Evolutionary conservation across 257 asterid genomes (phyloP), one percentile per base, ranked within the genome.

Genomic region (Fraxinus pennsylvanica): DNA sequence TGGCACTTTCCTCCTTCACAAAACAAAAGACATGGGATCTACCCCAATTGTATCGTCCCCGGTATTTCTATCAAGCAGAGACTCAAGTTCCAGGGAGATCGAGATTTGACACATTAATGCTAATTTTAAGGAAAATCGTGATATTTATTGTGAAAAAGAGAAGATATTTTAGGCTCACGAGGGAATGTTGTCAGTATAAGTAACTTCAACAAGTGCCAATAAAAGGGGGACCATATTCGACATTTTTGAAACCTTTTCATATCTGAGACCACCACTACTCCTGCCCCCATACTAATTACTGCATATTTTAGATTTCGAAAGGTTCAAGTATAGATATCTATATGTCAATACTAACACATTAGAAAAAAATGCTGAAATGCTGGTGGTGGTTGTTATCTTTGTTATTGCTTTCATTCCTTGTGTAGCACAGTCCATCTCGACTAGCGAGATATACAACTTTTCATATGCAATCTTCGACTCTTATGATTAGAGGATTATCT

Each of bases 1-100:
- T 5, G 98, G 98, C 57, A 91, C 96, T 21, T 94, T 92, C 79
- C 92, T 94, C 54, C 90, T 94, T 7, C 98, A 94, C 90, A 94
- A 92, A 79, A 94, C 98, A 6, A 89, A 76, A 81, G 94, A 94
- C 81, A 87, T 94, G 96, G 98, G 97, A 82, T 77, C 81, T 63
- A 17, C 68, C 14, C 80, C 85, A 9, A 41, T 74, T 5, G 22
- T 59, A 3, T 4, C 85, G 0, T 76, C 84, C 52, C 89, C 90
- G 0, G 38, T 84, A 1, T 81, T 82, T 32, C 76, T 79, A 19
- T 57, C 86, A 7, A 68, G 41, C 38, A 19, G 50, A 71, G 82
- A 76, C 32, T 57, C 80, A 65, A 78, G 75, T 77, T 83, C 87
- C 0, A 27, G 69, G 69, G 69, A 63, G 69, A 21, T 59, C 5